A percentile compares a stretch with the other conserved stretches of the same genome.
Evolutionary conservation across 2,329 filamentous ascomycete genomes (phyloP).

Genomic region (Aspergillus sp.): DNA sequence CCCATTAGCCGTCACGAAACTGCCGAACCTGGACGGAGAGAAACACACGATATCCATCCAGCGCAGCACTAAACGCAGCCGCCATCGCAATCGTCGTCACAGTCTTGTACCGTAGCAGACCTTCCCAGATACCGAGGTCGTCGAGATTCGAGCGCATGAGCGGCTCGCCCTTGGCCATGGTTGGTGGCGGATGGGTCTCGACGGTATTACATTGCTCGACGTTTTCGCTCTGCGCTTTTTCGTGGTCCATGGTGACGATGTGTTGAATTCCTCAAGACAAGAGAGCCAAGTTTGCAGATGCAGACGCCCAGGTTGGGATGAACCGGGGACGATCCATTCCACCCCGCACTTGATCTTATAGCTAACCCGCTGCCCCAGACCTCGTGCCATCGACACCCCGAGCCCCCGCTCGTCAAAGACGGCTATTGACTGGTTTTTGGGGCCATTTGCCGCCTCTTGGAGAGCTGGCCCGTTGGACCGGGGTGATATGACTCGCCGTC

Average conservation of each 20-base stretch:
- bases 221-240: constrained; percentile 6
- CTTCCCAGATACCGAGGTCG: constrained; percentile 46
- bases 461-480: neutral
- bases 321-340: neutral
- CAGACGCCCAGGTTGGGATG: neutral
- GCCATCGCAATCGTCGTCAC: constrained; percentile 45
- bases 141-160: constrained; percentile 44
- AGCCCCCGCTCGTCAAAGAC: neutral
- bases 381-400: neutral
- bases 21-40: neutral
- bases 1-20: constrained; percentile 1
- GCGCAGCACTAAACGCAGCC: constrained; percentile 47
- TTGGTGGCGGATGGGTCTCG: neutral
- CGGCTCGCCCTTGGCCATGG: constrained; percentile 10
- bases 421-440: neutral
- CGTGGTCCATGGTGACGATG: neutral
- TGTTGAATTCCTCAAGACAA: neutral
- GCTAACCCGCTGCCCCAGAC: neutral
- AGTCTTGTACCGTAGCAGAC: constrained; percentile 40
- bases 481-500: neutral
- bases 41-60: constrained; percentile 48
- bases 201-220: constrained; percentile 4
- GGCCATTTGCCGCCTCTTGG: neutral
- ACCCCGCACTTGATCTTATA: constrained; percentile 4
- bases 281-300: neutral